These are phyloP conservation scores for Ceratobasidium sp. DNA, from an alignment of 1,284 basidiomycete species.

Conservation along the genomic window DNA sequence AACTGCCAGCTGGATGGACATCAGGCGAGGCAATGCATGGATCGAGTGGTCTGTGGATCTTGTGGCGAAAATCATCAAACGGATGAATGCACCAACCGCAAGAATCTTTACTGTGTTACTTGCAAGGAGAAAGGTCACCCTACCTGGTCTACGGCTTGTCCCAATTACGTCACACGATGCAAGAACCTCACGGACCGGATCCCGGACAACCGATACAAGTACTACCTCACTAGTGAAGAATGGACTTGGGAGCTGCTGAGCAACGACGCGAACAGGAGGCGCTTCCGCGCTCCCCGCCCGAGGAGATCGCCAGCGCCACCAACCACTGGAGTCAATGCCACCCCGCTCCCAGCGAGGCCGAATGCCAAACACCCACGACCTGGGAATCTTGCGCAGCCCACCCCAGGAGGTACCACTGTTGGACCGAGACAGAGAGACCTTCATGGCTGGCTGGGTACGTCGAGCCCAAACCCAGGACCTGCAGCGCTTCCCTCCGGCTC, in stretches of 20 bases:
- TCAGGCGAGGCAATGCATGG: not conserved
- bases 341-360: not conserved
- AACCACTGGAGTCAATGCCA: too few relatives aligned
- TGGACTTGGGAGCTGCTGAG: not conserved
- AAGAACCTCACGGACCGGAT: not conserved
- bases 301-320: not conserved
- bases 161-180: not conserved
- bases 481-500: too few relatives aligned
- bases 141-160: not conserved
- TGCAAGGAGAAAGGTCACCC: constrained; percentile 20
- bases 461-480: not conserved
- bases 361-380: not conserved
- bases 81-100: not conserved
- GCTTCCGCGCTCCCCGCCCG: not conserved
- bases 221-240: constrained; percentile 8
- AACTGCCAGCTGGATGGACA: constrained; percentile 20
- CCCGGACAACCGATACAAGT: constrained; percentile 16
- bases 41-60: not conserved
- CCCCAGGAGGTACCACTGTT: not conserved
- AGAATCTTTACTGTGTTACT: not conserved
- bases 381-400: not conserved
- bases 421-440: not conserved
- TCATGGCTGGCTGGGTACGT: not conserved
- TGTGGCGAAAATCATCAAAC: constrained; percentile 1
- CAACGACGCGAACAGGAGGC: not conserved